Base-by-base conservation (phyloP, 2,329 filamentous ascomycete species). In the Cladosporium cucumerinum region DNA sequence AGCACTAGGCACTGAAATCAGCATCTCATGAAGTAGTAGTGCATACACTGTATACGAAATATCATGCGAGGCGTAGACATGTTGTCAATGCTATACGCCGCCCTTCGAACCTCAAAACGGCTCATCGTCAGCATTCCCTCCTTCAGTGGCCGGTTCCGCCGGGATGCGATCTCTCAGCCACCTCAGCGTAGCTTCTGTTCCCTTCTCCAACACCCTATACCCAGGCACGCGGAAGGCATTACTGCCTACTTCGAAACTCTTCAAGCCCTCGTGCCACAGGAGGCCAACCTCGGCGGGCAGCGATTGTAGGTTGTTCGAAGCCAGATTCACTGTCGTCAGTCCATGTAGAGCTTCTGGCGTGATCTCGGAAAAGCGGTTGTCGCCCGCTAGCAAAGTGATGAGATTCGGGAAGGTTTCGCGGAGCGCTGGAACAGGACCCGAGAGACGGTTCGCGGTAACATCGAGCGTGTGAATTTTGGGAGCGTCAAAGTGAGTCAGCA, bases 221-320 rank as follows among this genome's bases (percentile, higher is more conserved):
- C 91, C 87, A 0, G 94, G 94, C 34, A 97, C 92, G 34, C 92
- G 85, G 78, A 98, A 98, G 34, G 88, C 84, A 75, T 98, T 98
- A 0, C 93, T 93, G 30, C 86, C 86, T 4, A 97, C 89, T 57
- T 96, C 89, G 11, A 97, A 80, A 62, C 82, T 85, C 77, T 82
- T 90, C 80, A 79, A 86, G 68, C 71, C 87, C 79, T 81, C 82
- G 1, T 88, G 89, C 26, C 89, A 88, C 0, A 96, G 81, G 14
- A 96, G 80, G 0, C 94, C 94, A 12, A 98, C 83, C 8, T 89
- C 87, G 0, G 93, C 90, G 66, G 95, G 91, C 16, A 98, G 80
- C 55, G 87, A 86, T n/a, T 86, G 85, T 67, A 98, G 92, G 59
- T 94, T 89, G 73, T 98, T 98, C 76, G 92, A 93, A 69, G 87